These are phyloP conservation scores for Vaccinium corymbosum DNA, from an alignment of 148 eudicot genomes.

Conservation along the genomic window DNA sequence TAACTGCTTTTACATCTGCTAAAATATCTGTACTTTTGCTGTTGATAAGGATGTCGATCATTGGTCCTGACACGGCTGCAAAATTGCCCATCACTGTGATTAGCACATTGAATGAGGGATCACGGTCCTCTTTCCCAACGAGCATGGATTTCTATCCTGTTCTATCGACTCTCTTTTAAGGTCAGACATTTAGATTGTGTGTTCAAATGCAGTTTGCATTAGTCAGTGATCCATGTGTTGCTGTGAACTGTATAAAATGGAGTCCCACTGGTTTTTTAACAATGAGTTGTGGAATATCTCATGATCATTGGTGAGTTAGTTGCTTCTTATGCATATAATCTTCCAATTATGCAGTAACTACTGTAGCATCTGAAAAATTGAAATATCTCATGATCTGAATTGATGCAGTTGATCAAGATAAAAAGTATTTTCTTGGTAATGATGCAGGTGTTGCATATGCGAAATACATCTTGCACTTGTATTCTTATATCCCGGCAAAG, in stretches of 20 bases:
- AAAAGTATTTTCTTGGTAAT: no score
- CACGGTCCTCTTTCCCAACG: conserved; percentile 21
- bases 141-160: conserved; percentile 26
- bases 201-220: conserved; percentile 36
- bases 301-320: conserved; percentile 10
- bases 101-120: conserved; percentile 52
- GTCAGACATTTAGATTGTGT: conserved; percentile 18
- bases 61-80: conserved; percentile 29
- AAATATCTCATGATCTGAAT: not conserved
- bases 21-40: not conserved
- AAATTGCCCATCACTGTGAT: conserved; percentile 53
- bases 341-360: not conserved
- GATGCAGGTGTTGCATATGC: no score
- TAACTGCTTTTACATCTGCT: not conserved
- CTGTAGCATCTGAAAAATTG: not conserved
- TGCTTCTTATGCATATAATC: not conserved
- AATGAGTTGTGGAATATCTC: no score
- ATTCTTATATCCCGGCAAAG: no score
- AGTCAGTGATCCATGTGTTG: conserved; percentile 49
- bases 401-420: not conserved
- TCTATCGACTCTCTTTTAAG: conserved; percentile 49
- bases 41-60: not conserved
- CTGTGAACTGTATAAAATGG: conserved; percentile 73
- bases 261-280: conserved; percentile 50
- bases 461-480: no score